Conservation (phyloP, 1,139 yeast genomes). For the Saccharomyces hybrid region DNA sequence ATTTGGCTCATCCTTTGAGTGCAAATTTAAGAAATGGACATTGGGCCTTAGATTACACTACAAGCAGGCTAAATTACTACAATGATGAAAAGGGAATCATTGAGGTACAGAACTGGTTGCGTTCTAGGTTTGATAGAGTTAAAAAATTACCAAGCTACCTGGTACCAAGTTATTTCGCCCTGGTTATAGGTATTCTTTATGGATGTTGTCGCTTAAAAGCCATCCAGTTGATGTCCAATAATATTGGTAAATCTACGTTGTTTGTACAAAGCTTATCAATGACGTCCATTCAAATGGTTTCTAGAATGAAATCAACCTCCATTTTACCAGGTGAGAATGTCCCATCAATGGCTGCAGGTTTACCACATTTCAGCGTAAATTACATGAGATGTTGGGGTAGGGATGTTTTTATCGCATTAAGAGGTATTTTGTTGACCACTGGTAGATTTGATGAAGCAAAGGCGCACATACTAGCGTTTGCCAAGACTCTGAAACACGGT, state of each 20-base stretch:
- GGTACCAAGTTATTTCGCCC: conserved; percentile 79
- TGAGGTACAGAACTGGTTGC: conserved; percentile 61
- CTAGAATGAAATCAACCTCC: conserved; percentile 66
- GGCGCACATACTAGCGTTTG: conserved; percentile 77
- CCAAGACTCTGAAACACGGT: conserved; percentile 88
- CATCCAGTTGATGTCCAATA: conserved; percentile 45
- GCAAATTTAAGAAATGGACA: conserved; percentile 71
- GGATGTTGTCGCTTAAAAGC: conserved; percentile 70
- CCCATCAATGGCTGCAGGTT: conserved; percentile 88
- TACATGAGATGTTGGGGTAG: conserved; percentile 99
- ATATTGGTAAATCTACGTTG: conserved; percentile 53
- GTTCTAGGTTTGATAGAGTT: conserved; percentile 55
- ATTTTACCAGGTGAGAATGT: conserved; percentile 54
- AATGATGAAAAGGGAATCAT: conserved; percentile 39
- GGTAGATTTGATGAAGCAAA: conserved; percentile 76
- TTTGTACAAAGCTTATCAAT: conserved; percentile 76
- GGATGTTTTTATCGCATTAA: conserved; percentile 75
- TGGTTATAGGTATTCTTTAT: conserved; percentile 71
- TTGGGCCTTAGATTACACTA: conserved; percentile 83
- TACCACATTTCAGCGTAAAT: conserved; percentile 85
- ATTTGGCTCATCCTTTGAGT: conserved; percentile 77
- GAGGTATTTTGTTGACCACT: conserved; percentile 74
- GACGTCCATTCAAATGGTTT: conserved; percentile 84
- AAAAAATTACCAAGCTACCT: conserved; percentile 66
- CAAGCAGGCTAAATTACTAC: conserved; percentile 55